Evolutionary conservation across 2,329 filamentous ascomycete genomes (phyloP).

Genomic region (Rosellinia necatrix): DNA sequence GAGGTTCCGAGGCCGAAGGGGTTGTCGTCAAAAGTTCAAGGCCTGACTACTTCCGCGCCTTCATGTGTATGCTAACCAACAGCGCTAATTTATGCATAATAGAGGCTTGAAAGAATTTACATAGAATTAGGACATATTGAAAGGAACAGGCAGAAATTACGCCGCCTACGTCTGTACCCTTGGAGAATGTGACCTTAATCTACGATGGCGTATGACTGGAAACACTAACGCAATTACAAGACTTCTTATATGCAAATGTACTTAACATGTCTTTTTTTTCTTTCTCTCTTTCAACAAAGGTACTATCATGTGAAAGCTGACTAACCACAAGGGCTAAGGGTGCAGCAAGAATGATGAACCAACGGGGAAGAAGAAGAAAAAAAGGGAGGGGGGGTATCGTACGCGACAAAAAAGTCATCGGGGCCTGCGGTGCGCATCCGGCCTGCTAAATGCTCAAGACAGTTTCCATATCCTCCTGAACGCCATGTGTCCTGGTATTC

Average conservation of each 20-base stretch:
- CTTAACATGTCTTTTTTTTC: not conserved
- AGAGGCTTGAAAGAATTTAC: not conserved
- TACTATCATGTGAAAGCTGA: not conserved
- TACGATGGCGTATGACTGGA: not conserved
- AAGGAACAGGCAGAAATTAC: not conserved
- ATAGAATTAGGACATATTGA: not conserved
- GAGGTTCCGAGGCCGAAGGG: too few species aligned
- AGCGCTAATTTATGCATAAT: not conserved
- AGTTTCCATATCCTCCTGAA: not conserved
- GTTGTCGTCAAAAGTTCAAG: too few species aligned
- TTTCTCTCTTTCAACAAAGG: not conserved
- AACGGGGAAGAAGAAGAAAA: not conserved
- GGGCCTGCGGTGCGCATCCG: slow-evolving; percentile 2
- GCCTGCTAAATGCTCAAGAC: not conserved
- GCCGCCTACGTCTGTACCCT: not conserved
- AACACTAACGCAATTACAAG: not conserved
- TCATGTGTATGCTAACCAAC: too few species aligned
- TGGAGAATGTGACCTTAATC: not conserved
- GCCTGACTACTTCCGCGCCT: too few species aligned
- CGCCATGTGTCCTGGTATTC: slow-evolving; percentile 1
- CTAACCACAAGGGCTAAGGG: not conserved
- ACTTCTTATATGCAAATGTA: not conserved
- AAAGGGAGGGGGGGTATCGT: slow-evolving; percentile 25
- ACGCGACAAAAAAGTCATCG: slow-evolving; percentile 2
- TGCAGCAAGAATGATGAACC: not conserved